Base-by-base conservation (phyloP, 164 flowering plant genomes). In the Brasenia schreberi region DNA sequence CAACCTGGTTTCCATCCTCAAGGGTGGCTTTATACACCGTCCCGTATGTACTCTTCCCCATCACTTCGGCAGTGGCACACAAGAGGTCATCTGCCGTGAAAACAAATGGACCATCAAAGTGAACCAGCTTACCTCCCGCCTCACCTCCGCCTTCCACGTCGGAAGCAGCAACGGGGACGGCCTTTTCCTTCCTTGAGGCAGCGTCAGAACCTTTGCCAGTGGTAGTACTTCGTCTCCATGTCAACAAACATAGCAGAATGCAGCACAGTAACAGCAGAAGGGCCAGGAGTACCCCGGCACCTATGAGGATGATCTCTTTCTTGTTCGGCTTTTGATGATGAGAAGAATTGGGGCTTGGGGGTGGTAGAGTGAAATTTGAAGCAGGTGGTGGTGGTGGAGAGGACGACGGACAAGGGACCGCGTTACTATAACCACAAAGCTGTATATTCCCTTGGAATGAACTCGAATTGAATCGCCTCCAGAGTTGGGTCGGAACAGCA, bases 21-120 rank as follows among this genome's bases (percentile, higher is more conserved):
- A 95, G 70, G 19, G 92, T 90, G 3, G 99, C 97, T 78, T 88
- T 95, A 67, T 95, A 95, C 0, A 85, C 88, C 0, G 99, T 95
- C 59, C 99, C 99, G 44, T 84, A 95, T 19, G 82, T 77, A 60
- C 92, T 88, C 81, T 95, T 95, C 68, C 97, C 97, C 97, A 95
- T 92, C 33, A 92, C 86, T 76, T 95, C 99, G 0, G 99, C 99
- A 5, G 97, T 90, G 4, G 97, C 99, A 67, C 97, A 90, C 69
- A 95, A 67, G 60, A 95, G 77, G 74, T 95, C 99, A 62, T 95
- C 97, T 5, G 96, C 99, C 0, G 97, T 84, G 69, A 95, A 95
- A 61, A 81, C 87, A 60, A 87, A 78, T 12, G 89, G 89, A 19
- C 99, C 97, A 69, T 90, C 96, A 74, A 95, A 95, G 63, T 88